phyloP scores from a whole-genome alignment of 352 stramenopile genomes.

The Globisporangium alternatum region DNA sequence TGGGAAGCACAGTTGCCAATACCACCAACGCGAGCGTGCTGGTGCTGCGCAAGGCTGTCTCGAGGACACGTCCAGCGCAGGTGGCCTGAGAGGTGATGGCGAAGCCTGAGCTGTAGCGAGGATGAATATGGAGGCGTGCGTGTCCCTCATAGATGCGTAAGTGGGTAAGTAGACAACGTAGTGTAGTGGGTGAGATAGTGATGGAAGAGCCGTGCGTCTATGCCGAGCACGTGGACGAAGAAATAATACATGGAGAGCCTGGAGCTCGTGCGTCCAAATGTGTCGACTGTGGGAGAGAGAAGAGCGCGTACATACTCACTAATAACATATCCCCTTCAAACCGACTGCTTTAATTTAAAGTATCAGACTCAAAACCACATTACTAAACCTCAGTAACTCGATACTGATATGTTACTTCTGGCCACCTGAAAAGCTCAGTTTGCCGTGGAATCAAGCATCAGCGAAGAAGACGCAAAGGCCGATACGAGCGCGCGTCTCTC shows the following conservation, averaged over 20 bases:
- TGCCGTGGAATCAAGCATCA: neutral
- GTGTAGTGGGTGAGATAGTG: neutral
- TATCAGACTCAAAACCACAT: no score
- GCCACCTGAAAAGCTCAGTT: neutral
- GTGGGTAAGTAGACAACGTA: neutral
- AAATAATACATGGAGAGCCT: no score
- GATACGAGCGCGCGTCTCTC: neutral
- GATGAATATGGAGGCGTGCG: no score
- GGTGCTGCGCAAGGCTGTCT: conserved; percentile 4
- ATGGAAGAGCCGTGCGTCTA: no score
- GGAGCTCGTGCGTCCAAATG: no score
- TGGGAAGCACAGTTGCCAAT: neutral
- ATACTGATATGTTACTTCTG: neutral
- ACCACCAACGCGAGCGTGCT: neutral
- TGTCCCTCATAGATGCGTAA: neutral
- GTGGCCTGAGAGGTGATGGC: neutral
- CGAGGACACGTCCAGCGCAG: neutral
- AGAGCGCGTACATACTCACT: no score
- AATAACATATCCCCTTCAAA: neutral
- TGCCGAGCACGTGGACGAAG: no score
- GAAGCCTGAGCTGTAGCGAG: neutral
- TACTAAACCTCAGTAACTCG: neutral
- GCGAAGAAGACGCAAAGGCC: neutral
- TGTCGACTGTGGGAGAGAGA: no score
- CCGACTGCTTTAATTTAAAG: neutral